Percentiles rank a stretch among this genome's conserved stretches.
Evolutionary conservation across 1,284 basidiomycete species (phyloP).

Genomic region (Cryptococcus amylolentus): DNA sequence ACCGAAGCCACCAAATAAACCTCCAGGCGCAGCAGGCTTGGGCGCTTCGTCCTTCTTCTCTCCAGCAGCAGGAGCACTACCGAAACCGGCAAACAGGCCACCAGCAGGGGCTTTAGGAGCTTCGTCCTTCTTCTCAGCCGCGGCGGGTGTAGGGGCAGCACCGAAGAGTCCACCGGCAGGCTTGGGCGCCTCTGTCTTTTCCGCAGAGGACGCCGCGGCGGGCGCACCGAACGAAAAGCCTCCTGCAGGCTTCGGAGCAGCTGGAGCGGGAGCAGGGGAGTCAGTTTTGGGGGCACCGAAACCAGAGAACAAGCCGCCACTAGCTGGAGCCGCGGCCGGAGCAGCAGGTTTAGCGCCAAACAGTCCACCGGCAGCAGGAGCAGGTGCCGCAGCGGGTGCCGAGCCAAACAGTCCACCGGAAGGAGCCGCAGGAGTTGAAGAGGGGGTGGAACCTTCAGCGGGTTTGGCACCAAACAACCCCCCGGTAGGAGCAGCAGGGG

Average conservation of each 20-base stretch:
- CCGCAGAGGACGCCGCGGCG: constrained; percentile 18
- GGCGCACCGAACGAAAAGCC: constrained; percentile 27
- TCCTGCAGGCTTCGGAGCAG: constrained; percentile 14
- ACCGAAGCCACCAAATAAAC: neutral
- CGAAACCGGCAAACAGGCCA: constrained; percentile 4
- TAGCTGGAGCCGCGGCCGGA: constrained; percentile 22
- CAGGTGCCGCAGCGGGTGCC: constrained; percentile 14
- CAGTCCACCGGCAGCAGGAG: constrained; percentile 13
- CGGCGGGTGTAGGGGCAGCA: constrained; percentile 5
- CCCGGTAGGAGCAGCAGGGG: constrained; percentile 8
- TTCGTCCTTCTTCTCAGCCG: neutral
- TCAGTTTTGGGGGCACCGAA: constrained; percentile 7
- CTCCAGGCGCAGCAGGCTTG: constrained; percentile 8
- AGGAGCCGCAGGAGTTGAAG: constrained; percentile 3
- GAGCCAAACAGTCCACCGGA: constrained; percentile 29
- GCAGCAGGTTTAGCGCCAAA: constrained; percentile 17
- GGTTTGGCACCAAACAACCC: too few species aligned
- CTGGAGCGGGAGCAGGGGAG: constrained; percentile 21
- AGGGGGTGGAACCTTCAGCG: too few species aligned
- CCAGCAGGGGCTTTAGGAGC: too few species aligned
- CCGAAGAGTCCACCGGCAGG: constrained; percentile 31
- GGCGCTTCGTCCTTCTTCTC: constrained; percentile 24
- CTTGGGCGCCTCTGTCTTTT: constrained; percentile 15
- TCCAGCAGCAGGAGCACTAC: constrained; percentile 23
- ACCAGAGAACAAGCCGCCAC: constrained; percentile 34